Base-by-base conservation (phyloP, 1,284 basidiomycete species). In the Anthracocystis panici-leucophaei region DNA sequence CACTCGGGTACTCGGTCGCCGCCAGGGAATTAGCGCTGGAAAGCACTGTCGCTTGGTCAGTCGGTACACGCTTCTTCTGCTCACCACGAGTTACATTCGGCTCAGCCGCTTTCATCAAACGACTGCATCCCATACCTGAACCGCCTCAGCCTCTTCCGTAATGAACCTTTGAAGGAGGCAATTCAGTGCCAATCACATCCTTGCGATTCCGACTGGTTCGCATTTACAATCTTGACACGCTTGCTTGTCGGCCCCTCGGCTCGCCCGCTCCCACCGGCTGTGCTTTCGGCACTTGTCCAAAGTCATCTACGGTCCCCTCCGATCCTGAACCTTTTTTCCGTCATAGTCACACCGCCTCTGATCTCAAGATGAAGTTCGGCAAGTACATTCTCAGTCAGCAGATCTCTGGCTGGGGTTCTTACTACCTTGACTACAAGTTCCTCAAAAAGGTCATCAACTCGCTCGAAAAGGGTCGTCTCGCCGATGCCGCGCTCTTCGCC, bases 361-460 rank as follows among this genome's bases (percentile, higher is more conserved):
- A 7, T 4, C 20, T 31, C 66, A 70, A 48, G 8, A 75, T 75
- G 73, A 75, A 99, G 95, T 99, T 99, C 86, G 97, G 97, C 81
- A 99, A 99, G 88, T 93, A 95, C 80, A 95, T 99, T 78, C 94
- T 96, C 86, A 91, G 93, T 38, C 93, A 96, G 86, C 95, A 97
- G 87, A 91, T 98, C 63, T 95, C 97, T 57, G 95, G 95, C 87
- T 99, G 97, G 97, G 93, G 93, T 23, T 87, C 89, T 31, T 95
- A 94, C 88, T 99, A 99, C 87, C 90, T 98, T 78, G 97, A 99
- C 88, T 99, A 99, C 90, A 99, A 99, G 88, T 92, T 92, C 79
- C 89, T 97, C 85, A 97, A 97, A 88, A 96, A 96, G 90, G 98
- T 99, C 83, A 97, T 99, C 85, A 98, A 97, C 72, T 97, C 96